Evolutionary conservation across 164 flowering plant species (phyloP), one percentile per base, ranked within the genome.

Genomic region (Chimonanthus praecox): DNA sequence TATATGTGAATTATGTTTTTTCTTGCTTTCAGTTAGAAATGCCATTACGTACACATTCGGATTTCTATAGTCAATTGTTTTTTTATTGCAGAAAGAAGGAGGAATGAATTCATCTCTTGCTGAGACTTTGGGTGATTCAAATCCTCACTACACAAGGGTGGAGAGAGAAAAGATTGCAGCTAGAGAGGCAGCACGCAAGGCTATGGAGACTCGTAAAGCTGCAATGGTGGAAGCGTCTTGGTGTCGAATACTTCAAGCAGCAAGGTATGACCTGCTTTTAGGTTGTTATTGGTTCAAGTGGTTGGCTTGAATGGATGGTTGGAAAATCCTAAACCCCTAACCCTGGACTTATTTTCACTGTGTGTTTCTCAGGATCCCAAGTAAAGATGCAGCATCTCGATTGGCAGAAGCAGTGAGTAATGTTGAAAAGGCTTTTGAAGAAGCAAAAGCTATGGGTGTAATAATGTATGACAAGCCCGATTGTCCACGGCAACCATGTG

Each of bases 171-270:
- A 92, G 78, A 91, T 93, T 69, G 98, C 99, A 71, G 92, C 90
- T 44, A 87, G 86, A 80, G 92, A 87, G 70, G 97, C 99, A 72
- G 97, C 94, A 74, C 63, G 72, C 49, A 87, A 85, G 78, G 98
- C 90, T 69, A 86, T 93, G 90, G 91, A 90, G 81, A 97, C 98
- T 73, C 88, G 92, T 70, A 93, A 89, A 80, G 93, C 92, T 83
- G 97, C 98, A 71, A 71, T 95, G 87, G 94, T 92, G 73, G 99
- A 95, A 85, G 99, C 98, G 74, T 95, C 98, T 69, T 93, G 98
- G 98, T 90, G 98, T 79, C 83, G 94, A 49, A 92, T 95, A 72
- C 96, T 95, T 76, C 73, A 69, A 75, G 96, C 98, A 72, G 93
- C 98, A 69, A 87, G 99, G 99, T 95, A 80, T 54, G 10, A 9